phyloP scores from a whole-genome alignment of 1,284 basidiomycete species.

The Trametes hirsuta region DNA sequence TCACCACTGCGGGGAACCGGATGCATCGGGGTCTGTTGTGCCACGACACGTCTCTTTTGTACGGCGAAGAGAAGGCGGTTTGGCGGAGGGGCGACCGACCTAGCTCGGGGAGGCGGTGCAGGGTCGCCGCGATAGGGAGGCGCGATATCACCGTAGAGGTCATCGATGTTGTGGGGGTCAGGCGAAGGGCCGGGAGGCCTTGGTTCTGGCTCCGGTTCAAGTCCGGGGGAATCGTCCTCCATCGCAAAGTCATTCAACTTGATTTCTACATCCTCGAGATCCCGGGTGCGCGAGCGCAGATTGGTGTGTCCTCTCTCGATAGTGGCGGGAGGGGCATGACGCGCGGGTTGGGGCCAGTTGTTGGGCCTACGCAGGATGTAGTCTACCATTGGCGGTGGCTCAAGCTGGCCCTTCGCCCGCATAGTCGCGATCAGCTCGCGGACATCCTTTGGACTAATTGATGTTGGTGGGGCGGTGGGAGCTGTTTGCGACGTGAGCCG shows the following conservation, averaged over 20 bases:
- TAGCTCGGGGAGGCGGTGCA: not conserved
- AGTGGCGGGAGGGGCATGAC: not conserved
- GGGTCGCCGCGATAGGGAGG: slow-evolving; percentile 1
- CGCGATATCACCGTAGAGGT: slow-evolving; percentile 19
- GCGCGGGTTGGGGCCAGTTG: not conserved
- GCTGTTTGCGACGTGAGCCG: not conserved
- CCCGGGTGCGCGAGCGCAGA: not conserved
- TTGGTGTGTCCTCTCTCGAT: not conserved
- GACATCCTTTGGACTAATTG: not conserved
- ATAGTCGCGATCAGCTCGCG: slow-evolving; percentile 14
- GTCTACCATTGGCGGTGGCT: slow-evolving; percentile 15
- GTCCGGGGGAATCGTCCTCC: slow-evolving; percentile 6
- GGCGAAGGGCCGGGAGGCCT: not conserved
- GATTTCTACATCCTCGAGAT: slow-evolving; percentile 10
- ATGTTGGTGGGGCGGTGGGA: not conserved
- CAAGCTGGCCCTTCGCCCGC: slow-evolving; percentile 15
- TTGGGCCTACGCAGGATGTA: slow-evolving; percentile 1
- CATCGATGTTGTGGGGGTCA: slow-evolving; percentile 18
- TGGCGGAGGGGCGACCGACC: not conserved
- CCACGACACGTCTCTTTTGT: slow-evolving; percentile 1
- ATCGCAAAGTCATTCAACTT: slow-evolving; percentile 11
- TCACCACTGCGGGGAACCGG: too few relatives aligned
- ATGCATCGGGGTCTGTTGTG: not conserved
- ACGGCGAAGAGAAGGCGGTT: slow-evolving; percentile 1
- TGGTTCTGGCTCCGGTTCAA: not conserved